phyloP scores from a whole-genome alignment of 805 yeast species.

The Yarrowia deformans region DNA sequence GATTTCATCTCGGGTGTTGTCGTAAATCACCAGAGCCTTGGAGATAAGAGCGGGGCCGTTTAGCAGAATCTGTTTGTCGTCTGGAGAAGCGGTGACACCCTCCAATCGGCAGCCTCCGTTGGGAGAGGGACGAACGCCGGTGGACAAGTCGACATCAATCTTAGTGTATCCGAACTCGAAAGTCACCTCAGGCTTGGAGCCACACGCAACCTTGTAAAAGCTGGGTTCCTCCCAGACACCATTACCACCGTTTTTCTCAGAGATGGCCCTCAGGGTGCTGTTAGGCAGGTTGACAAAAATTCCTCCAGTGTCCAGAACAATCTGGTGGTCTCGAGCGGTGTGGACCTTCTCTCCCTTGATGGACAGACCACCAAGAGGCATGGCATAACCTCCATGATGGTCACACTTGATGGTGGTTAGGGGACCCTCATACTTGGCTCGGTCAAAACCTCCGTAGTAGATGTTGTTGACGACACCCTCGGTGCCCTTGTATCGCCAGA shows the following conservation, averaged over 20 bases:
- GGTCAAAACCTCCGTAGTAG: constrained; percentile 13
- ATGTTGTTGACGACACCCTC: constrained; percentile 1
- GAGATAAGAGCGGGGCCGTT: not conserved
- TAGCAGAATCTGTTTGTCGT: not conserved
- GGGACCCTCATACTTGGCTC: constrained; percentile 13
- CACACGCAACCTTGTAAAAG: not conserved
- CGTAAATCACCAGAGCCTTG: constrained; percentile 2
- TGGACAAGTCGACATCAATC: not conserved
- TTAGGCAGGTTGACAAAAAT: not conserved
- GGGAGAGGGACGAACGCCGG: not conserved
- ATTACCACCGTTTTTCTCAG: not conserved
- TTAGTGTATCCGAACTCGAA: constrained; percentile 1
- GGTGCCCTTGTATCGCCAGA: not conserved
- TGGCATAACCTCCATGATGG: constrained; percentile 9
- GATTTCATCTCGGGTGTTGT: not conserved
- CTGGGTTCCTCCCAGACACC: not conserved
- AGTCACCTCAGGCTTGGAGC: not conserved
- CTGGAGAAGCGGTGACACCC: not conserved
- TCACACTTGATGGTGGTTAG: not conserved
- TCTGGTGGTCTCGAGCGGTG: not conserved
- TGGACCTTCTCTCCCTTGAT: not conserved
- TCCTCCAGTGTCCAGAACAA: constrained; percentile 13
- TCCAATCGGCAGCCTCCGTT: constrained; percentile 3
- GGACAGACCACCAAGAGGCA: constrained; percentile 13
- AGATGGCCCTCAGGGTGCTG: not conserved